Base-by-base conservation (phyloP, 2,329 filamentous ascomycete genomes). In the Plectosphaerella sp. region DNA sequence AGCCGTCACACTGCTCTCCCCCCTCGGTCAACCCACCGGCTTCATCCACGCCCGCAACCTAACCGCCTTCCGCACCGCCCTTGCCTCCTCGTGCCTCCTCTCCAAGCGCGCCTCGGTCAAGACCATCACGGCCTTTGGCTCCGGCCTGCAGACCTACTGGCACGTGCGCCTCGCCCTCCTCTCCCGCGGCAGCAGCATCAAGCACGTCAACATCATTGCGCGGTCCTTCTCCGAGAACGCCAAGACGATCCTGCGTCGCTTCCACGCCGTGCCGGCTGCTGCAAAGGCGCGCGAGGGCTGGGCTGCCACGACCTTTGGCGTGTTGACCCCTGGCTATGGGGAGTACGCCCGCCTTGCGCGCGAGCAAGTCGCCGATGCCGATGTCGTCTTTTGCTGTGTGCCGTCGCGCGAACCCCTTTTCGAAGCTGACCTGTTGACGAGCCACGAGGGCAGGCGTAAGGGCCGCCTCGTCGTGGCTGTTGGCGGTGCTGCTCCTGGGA, bases 91-190 rank as follows among this genome's bases (percentile, higher is more conserved):
- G 50, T 83, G 86, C 24, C 76, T 91, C 0, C 75, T 91, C 35
- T 68, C 71, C 18, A 80, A 79, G 37, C 88, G 93, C 52, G 75
- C 80, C 51, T 79, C 80, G 25, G 86, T 96, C 42, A 85, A 87
- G 64, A 89, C 86, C 14, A 65, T 97, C 11, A 86, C 87, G 14
- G 87, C 96, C 50, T 97, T 97, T 66, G 93, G 93, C 22, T 86
- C 88, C 35, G 93, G 93, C 45, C 84, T 87, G 60, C 92, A 97
- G 72, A 93, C 93, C 12, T 96, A 93, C 73, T 97, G 92, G 92
- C 93, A 97, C 66, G 83, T 96, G 43, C 86, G 91, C 1, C 79
- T 97, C 5, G 87, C 92, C 0, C 78, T 97, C 11, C 78, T 93
- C 57, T 77, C 94, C 48, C 87, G 80, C 20, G 83, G 83, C 2